phyloP scores from a whole-genome alignment of 2,329 filamentous ascomycete genomes.

The Claviceps sp. region DNA sequence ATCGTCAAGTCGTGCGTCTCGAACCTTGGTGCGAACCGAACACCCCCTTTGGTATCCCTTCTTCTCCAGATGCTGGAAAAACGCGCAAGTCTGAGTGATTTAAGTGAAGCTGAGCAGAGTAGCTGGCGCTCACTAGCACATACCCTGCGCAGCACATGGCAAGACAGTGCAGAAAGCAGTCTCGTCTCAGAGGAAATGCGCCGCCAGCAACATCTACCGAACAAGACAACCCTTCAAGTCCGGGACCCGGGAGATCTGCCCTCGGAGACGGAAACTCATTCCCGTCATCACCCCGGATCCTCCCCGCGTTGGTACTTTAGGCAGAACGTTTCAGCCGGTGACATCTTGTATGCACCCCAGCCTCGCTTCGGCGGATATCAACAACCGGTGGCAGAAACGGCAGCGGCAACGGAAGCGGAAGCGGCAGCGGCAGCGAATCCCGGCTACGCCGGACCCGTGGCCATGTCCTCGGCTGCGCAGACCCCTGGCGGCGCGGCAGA shows the following conservation, averaged over 20 bases:
- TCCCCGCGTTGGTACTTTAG: no score
- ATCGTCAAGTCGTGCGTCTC: slow-evolving; percentile 20
- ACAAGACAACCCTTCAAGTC: no score
- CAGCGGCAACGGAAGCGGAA: not conserved
- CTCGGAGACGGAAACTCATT: no score
- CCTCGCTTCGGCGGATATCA: no score
- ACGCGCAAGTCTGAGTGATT: slow-evolving; percentile 14
- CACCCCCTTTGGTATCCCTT: slow-evolving; percentile 19
- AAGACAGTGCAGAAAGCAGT: not conserved
- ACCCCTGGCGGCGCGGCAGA: not conserved
- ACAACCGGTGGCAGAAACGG: not conserved
- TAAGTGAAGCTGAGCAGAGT: slow-evolving; percentile 20
- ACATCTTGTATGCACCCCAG: no score
- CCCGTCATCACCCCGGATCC: no score
- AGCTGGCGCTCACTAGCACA: slow-evolving; percentile 19
- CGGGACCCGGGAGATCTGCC: no score
- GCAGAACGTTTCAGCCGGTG: no score
- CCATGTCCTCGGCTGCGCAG: not conserved
- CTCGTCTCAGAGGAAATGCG: not conserved
- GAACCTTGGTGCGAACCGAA: slow-evolving; percentile 20
- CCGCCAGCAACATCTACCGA: not conserved
- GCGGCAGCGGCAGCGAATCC: not conserved
- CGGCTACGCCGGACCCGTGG: not conserved
- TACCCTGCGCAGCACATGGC: slow-evolving; percentile 11
- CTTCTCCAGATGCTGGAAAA: slow-evolving; percentile 23